These are phyloP conservation scores for Artemisia annua DNA, from an alignment of 129 eudicot genomes.

Conservation along the genomic window DNA sequence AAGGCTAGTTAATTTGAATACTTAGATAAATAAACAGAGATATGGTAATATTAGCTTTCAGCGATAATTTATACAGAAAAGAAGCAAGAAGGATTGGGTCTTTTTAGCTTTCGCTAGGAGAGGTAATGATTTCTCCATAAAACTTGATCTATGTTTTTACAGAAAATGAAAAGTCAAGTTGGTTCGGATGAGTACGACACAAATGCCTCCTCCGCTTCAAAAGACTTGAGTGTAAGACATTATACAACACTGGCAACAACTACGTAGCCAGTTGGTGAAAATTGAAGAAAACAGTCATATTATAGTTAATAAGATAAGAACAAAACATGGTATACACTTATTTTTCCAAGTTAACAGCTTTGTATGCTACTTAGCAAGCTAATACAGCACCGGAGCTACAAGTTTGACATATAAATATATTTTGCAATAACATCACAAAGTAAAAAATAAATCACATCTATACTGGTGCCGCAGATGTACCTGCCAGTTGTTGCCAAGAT, in stretches of 20 bases:
- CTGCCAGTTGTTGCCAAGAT: conserved; percentile 83
- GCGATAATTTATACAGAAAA: no score
- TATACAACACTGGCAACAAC: neutral
- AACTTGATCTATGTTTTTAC: no score
- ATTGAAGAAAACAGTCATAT: neutral
- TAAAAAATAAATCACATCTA: conserved; percentile 4
- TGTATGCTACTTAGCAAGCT: neutral
- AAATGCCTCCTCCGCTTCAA: neutral
- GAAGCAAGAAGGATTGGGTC: neutral
- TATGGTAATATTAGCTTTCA: neutral
- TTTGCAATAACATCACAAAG: neutral
- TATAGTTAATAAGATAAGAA: neutral
- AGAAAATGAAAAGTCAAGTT: no score
- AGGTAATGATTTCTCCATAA: neutral
- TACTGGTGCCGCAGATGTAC: conserved; percentile 26
- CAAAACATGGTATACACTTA: neutral
- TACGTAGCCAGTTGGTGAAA: neutral
- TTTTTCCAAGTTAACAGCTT: neutral
- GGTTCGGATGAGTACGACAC: neutral
- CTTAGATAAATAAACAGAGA: neutral
- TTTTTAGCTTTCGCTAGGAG: neutral
- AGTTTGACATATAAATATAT: neutral
- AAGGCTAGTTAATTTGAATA: neutral
- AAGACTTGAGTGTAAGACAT: neutral
- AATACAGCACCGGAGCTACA: neutral